A percentile compares a stretch with the other conserved stretches of the same genome.
phyloP scores from a whole-genome alignment of 345 rosid species.

The Alliaria petiolata region DNA sequence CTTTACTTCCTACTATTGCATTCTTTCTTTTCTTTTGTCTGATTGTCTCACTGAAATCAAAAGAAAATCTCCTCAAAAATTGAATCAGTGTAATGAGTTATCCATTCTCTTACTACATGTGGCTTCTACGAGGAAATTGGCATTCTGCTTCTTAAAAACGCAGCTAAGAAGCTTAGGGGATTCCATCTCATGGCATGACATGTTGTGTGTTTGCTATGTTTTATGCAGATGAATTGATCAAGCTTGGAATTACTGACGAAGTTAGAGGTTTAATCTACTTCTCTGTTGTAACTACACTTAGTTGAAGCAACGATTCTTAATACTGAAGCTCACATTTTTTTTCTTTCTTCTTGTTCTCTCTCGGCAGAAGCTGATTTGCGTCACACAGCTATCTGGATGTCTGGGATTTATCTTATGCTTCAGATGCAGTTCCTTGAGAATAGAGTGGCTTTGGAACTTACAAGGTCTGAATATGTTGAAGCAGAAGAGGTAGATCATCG shows the following conservation, averaged over 20 bases:
- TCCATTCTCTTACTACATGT: not conserved
- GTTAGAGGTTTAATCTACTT: conserved; percentile 53
- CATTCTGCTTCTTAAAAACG: conserved; percentile 28
- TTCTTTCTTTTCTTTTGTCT: not conserved
- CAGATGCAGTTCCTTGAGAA: conserved; percentile 96
- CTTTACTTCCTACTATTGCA: not conserved
- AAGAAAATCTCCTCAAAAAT: not conserved
- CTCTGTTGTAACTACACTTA: conserved; percentile 8
- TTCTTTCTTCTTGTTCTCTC: conserved; percentile 16
- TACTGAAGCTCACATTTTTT: conserved; percentile 17
- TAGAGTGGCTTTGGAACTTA: conserved; percentile 94
- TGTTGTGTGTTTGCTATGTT: conserved; percentile 17
- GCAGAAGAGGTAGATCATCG: conserved; percentile 71
- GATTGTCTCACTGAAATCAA: not conserved
- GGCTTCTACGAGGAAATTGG: not conserved
- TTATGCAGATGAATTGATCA: conserved; percentile 72
- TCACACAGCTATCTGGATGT: conserved; percentile 95
- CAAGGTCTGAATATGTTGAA: conserved; percentile 86
- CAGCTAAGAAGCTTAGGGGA: conserved; percentile 53
- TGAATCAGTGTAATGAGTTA: not conserved
- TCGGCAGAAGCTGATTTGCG: conserved; percentile 81
- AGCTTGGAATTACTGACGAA: conserved; percentile 81
- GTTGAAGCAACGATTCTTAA: conserved; percentile 5
- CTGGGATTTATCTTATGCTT: conserved; percentile 85
- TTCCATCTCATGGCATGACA: conserved; percentile 10